Evolutionary conservation across 345 rosid species (phyloP), one percentile per base, ranked within the genome.

Genomic region (Bruguiera parviflora): DNA sequence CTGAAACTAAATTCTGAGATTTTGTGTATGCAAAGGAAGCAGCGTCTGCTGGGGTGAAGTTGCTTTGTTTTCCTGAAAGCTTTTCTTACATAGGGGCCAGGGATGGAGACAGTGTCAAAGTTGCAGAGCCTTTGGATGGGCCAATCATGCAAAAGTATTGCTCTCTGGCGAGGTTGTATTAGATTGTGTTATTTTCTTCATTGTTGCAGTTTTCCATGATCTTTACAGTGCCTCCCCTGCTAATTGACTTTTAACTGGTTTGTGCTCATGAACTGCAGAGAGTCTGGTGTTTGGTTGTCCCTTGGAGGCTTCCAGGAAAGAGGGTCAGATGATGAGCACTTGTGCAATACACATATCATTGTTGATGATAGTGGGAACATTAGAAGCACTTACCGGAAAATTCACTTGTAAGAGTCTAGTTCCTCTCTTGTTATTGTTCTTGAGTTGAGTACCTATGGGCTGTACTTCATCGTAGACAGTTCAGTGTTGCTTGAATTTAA

Each of bases 291-390:
- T 53, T 94, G 98, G 98, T 74, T 91, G 79, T 94, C 97, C 21
- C 95, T 94, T 68, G 96, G 96, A 63, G 97, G 97, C 32, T 94
- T 91, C 70, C 97, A 94, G 78, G 96, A 91, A 67, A 89, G 78
- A 80, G 95, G 96, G 66, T 70, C 51, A 58, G 91, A 89, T 69
- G 95, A 88, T 63, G 79, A 82, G 0, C 95, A 80, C 69, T 68
- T 91, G 67, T 73, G 87, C 68, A 94, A 94, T 78, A 88, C 98
- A 0, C 97, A 94, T 87, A 90, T 94, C 68, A 77, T 94, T 35
- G 81, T 94, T 8, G 96, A 94, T 82, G 86, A 88, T 62, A 39
- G 64, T 66, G 96, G 95, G 73, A 84, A 80, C 24, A 94, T 94
- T 59, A 81, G 76, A 70, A 87, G 87, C 78, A 84, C 82, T 29